These are phyloP conservation scores for Solanum aculeatissimum DNA, from an alignment of 305 asterid genomes.

Conservation along the genomic window DNA sequence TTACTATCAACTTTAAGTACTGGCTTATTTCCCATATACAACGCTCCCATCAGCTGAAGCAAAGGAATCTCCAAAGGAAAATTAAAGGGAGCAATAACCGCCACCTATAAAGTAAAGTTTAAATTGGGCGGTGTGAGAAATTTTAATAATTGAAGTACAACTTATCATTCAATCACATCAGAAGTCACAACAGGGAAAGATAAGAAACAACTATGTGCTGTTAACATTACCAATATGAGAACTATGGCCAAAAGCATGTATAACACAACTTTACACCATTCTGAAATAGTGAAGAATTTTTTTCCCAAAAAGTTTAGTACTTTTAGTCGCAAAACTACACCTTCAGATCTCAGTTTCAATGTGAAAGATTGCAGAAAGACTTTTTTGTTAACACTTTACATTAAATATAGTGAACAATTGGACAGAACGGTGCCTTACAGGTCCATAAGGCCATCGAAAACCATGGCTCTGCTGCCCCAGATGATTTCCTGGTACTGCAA, in stretches of 20 bases:
- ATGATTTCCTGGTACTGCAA: constrained; percentile 95
- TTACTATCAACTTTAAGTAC: constrained; percentile 94
- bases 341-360: not conserved
- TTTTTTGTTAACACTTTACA: not conserved
- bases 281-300: not conserved
- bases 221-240: not conserved
- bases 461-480: constrained; percentile 99
- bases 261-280: not conserved
- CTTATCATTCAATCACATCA: not conserved
- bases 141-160: not conserved
- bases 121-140: not conserved
- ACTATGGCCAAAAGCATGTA: not conserved
- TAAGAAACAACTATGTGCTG: not conserved
- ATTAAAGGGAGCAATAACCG: constrained; percentile 86
- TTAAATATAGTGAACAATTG: not conserved
- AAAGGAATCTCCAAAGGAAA: constrained; percentile 94
- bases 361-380: not conserved
- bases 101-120: constrained; percentile 37
- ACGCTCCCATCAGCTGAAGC: constrained; percentile 98
- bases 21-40: constrained; percentile 98
- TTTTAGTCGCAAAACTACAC: not conserved
- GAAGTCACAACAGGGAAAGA: not conserved
- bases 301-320: not conserved
- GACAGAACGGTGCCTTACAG: constrained; percentile 39
- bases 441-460: constrained; percentile 97